Conservation (phyloP, 371 early-diverging fungal species). For the Mucor sp. region DNA sequence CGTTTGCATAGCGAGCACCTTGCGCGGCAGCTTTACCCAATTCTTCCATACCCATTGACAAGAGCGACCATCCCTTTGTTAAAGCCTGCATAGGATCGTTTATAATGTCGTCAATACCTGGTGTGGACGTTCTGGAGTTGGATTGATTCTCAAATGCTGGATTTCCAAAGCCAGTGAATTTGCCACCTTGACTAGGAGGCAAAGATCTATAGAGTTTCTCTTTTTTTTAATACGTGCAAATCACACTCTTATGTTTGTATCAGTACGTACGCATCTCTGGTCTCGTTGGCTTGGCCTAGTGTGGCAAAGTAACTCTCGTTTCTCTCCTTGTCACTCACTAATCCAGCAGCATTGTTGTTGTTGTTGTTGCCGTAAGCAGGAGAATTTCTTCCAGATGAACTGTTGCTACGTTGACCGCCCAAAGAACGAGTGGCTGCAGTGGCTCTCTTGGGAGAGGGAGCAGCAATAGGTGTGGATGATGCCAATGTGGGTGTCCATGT, state of each 20-base stretch:
- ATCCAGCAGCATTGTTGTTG: conserved; percentile 12
- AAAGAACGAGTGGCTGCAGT: conserved; percentile 22
- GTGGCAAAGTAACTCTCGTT: conserved; percentile 29
- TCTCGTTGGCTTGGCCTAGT: conserved; percentile 19
- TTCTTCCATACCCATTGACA: conserved; percentile 59
- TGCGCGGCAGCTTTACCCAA: conserved; percentile 57
- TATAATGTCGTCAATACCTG: conserved; percentile 69
- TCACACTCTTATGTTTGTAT: conserved; percentile 34
- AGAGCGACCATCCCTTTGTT: conserved; percentile 82
- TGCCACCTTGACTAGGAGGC: conserved; percentile 93
- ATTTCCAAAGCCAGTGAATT: conserved; percentile 90
- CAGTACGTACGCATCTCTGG: conserved; percentile 25
- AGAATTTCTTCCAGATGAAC: conserved; percentile 21
- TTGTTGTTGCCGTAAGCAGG: conserved; percentile 7
- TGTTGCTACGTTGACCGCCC: conserved; percentile 22
- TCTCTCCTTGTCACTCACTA: conserved; percentile 11
- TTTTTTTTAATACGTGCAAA: neutral
- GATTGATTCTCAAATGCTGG: conserved; percentile 50
- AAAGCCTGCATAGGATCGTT: conserved; percentile 84
- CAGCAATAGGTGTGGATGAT: neutral
- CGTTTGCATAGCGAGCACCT: conserved; percentile 65
- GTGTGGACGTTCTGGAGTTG: conserved; percentile 27
- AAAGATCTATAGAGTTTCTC: conserved; percentile 47
- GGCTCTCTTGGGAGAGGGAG: conserved; percentile 1
- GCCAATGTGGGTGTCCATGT: conserved; percentile 57